Evolutionary conservation across 345 rosid species (phyloP).

Genomic region (Reutealis trisperma): DNA sequence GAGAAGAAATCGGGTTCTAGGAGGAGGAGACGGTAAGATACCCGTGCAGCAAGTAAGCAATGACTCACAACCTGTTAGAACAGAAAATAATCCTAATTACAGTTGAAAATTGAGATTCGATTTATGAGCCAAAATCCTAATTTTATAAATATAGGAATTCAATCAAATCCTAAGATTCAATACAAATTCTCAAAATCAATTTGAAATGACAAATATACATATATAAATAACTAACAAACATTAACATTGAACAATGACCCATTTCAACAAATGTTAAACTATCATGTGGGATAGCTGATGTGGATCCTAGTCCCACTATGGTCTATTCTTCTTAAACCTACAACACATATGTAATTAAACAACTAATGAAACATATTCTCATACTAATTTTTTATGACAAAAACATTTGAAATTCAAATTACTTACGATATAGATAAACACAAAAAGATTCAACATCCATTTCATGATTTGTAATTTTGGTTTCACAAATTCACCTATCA

Average conservation of each 20-base stretch:
- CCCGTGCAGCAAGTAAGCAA: constrained; percentile 48
- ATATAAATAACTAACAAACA: background rate
- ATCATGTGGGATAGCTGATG: background rate
- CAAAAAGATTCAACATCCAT: background rate
- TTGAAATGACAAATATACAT: background rate
- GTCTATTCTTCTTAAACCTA: background rate
- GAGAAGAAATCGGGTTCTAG: constrained; percentile 59
- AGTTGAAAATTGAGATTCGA: background rate
- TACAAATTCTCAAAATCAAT: background rate
- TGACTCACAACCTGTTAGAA: constrained; percentile 47
- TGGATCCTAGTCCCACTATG: background rate
- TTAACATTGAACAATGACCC: background rate
- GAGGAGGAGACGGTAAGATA: constrained; percentile 67
- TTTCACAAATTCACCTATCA: background rate
- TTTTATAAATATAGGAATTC: background rate
- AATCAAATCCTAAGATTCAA: background rate
- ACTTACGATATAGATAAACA: background rate
- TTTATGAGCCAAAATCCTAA: background rate
- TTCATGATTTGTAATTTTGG: background rate
- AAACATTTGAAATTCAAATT: background rate
- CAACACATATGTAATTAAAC: too few species aligned
- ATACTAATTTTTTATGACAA: background rate
- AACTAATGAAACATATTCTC: background rate
- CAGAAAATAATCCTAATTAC: background rate
- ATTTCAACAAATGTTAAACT: background rate